A percentile compares a stretch with the other conserved stretches of the same genome.
phyloP scores from a whole-genome alignment of 768 basidiomycete genomes.

The Leccinum barrowsii region DNA sequence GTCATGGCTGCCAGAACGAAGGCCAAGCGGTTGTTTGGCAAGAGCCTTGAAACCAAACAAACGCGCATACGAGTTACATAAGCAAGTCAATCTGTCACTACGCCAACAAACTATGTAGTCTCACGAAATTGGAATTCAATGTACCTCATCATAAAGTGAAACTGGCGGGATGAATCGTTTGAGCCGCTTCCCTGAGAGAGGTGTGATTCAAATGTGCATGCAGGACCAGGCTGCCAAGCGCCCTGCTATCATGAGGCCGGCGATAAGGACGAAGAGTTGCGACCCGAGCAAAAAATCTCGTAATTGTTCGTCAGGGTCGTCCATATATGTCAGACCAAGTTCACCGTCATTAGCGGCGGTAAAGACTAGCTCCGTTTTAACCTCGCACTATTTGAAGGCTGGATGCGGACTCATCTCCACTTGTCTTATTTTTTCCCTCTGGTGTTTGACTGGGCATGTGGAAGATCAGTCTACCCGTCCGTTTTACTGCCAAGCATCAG shows the following conservation, averaged over 20 bases:
- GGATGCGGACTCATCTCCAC: neutral
- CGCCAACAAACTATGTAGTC: neutral
- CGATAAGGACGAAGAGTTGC: neutral
- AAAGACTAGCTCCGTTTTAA: conserved; percentile 1
- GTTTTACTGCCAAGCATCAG: conserved; percentile 5
- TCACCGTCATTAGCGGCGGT: neutral
- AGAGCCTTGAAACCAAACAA: conserved; percentile 1
- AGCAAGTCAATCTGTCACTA: neutral
- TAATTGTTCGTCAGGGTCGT: neutral
- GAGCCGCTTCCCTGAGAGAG: neutral
- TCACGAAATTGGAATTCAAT: neutral
- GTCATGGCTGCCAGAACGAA: neutral
- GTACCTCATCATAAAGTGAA: neutral
- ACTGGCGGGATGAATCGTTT: neutral
- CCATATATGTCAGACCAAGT: neutral
- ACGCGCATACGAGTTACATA: neutral
- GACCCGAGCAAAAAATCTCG: neutral
- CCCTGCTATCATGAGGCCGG: neutral
- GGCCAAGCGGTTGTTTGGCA: conserved; percentile 8
- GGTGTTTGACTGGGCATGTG: conserved; percentile 5
- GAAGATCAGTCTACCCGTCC: conserved; percentile 12
- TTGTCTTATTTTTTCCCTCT: neutral
- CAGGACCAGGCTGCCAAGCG: neutral
- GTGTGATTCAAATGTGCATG: neutral
- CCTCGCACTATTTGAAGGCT: conserved; percentile 8